Conservation (phyloP, 139 green algal genomes). For the Chlorella sp. region DNA sequence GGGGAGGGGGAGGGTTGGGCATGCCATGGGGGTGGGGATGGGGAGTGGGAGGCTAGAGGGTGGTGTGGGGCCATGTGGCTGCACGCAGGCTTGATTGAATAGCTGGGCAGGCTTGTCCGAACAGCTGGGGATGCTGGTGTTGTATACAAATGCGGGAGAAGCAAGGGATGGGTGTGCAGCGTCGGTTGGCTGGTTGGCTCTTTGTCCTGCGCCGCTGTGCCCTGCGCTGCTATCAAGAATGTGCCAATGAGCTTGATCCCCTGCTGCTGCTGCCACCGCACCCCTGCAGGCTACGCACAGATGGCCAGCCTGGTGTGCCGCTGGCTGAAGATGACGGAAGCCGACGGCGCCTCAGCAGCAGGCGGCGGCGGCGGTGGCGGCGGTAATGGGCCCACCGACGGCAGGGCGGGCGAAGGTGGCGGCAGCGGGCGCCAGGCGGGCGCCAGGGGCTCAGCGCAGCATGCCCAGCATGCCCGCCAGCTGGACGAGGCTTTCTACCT, state of each 20-base stretch:
- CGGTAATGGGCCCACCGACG: not conserved
- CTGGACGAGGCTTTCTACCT: constrained; percentile 58
- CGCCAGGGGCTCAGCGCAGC: not conserved
- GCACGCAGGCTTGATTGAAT: no score
- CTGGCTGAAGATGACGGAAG: constrained; percentile 55
- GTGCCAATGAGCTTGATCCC: not conserved
- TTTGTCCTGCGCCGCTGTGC: no score
- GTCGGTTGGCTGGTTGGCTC: no score
- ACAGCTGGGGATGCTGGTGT: no score
- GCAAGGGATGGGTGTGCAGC: no score
- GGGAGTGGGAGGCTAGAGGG: not conserved
- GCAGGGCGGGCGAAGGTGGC: not conserved
- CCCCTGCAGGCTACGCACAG: constrained; percentile 67
- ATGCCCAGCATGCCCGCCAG: not conserved
- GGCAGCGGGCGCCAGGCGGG: not conserved
- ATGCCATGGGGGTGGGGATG: not conserved
- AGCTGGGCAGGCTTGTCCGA: no score
- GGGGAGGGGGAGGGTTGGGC: not conserved
- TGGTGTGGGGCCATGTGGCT: no score
- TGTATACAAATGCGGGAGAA: no score
- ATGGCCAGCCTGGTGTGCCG: constrained; percentile 72
- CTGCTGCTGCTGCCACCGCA: not conserved
- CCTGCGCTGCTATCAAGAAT: not conserved
- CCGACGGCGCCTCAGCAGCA: not conserved
- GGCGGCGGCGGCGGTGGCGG: not conserved